phyloP scores from a whole-genome alignment of 1,139 yeast genomes.

The Diutina mesorugosa region DNA sequence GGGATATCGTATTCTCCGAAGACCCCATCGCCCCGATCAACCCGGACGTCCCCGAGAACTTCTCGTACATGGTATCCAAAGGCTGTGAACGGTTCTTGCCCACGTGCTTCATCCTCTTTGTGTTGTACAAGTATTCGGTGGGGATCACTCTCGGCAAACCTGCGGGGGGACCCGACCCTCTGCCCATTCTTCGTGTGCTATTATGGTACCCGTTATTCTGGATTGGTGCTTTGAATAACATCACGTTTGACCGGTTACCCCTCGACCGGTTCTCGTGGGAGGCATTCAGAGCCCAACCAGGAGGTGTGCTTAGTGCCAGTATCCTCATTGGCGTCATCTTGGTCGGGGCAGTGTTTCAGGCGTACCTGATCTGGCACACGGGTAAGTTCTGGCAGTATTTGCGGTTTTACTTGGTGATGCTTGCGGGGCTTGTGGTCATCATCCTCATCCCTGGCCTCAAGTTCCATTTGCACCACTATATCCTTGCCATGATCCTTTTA shows the following conservation, averaged over 20 bases:
- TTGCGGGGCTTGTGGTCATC: conserved; percentile 5
- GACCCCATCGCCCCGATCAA: conserved; percentile 69
- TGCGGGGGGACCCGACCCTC: conserved; percentile 4
- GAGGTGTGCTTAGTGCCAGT: conserved; percentile 57
- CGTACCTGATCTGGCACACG: conserved; percentile 65
- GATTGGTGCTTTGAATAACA: conserved; percentile 75
- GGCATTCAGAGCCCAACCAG: conserved; percentile 66
- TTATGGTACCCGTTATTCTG: conserved; percentile 77
- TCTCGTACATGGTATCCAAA: conserved; percentile 50
- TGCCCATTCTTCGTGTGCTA: conserved; percentile 39
- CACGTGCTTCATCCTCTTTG: conserved; percentile 54
- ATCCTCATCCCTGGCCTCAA: conserved; percentile 1
- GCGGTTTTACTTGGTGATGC: conserved; percentile 12
- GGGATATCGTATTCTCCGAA: conserved; percentile 71
- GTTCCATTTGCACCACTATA: conserved; percentile 80
- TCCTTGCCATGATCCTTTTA: conserved; percentile 60
- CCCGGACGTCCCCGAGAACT: conserved; percentile 37
- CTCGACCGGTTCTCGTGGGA: conserved; percentile 66
- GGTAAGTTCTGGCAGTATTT: conserved; percentile 57
- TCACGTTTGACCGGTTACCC: conserved; percentile 80
- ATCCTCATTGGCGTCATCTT: conserved; percentile 33
- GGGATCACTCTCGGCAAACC: background rate
- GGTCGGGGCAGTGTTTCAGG: conserved; percentile 57
- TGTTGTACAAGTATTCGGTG: conserved; percentile 48
- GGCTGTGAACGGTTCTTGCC: conserved; percentile 73